These are phyloP conservation scores for Physaria fendleri DNA, from an alignment of 345 rosid species.

Conservation along the genomic window DNA sequence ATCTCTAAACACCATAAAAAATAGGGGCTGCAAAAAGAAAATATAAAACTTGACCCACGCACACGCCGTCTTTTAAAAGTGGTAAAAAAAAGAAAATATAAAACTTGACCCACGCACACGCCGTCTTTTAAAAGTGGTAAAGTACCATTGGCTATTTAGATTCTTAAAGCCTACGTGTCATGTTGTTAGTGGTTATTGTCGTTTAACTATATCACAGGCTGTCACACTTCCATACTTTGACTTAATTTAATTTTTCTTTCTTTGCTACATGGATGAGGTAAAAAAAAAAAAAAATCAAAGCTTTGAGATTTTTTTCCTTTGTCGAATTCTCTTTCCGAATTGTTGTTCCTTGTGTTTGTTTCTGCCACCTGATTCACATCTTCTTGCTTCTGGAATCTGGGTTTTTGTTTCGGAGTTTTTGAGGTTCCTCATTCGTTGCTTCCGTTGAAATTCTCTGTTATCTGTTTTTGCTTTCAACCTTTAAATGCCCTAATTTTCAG, in stretches of 20 bases:
- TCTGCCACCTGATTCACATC: slow-evolving; percentile 5
- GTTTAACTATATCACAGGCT: background rate
- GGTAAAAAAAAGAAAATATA: slow-evolving; percentile 4
- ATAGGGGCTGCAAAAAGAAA: background rate
- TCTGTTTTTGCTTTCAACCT: background rate
- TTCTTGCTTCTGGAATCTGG: background rate
- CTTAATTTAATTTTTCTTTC: slow-evolving; percentile 6
- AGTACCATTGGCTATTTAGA: slow-evolving; percentile 23
- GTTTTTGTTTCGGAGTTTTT: slow-evolving; percentile 16
- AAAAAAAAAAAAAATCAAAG: slow-evolving; percentile 11
- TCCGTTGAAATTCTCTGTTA: background rate
- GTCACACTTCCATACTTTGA: slow-evolving; percentile 4
- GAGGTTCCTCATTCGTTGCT: slow-evolving; percentile 26
- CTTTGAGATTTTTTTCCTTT: slow-evolving; percentile 23
- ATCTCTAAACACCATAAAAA: background rate
- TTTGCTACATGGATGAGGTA: slow-evolving; percentile 22
- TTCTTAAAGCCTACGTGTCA: slow-evolving; percentile 11
- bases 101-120: slow-evolving; percentile 14
- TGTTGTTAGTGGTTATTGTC: background rate
- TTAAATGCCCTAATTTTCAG: slow-evolving; percentile 20
- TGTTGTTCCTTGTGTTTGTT: slow-evolving; percentile 19
- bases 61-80: slow-evolving; percentile 18
- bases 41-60: slow-evolving; percentile 13
- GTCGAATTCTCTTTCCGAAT: slow-evolving; percentile 20
- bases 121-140: slow-evolving; percentile 19